Base-by-base conservation (phyloP, 345 rosid species). In the Eutrema heterophyllum region DNA sequence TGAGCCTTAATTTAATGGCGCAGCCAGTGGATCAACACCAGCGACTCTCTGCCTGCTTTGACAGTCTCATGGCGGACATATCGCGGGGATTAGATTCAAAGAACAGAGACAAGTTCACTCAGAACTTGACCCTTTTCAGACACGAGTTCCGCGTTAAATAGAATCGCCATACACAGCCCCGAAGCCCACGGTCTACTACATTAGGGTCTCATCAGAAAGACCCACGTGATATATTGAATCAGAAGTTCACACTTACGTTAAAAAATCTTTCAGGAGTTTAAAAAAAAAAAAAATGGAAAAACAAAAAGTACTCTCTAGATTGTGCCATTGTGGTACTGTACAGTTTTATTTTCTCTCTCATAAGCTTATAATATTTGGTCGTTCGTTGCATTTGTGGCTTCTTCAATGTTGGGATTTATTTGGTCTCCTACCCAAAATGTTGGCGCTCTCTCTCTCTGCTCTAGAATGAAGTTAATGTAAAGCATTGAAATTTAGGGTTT, bases 81-180 rank as follows among this genome's bases (percentile, higher is more conserved):
- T 87, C 83, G 9, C 86, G 97, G 68, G 83, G 96, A 57, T 69
- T 92, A 71, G 98, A 96, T 77, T 86, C 96, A 30, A 96, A 88
- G 87, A 96, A 96, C 88, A 86, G 94, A 79, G 99, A 96, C 81
- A 89, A 87, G 80, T 96, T 92, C 83, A 92, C 98, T 56, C 99
- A 96, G 82, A 92, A 89, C 75, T 78, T 96, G 68, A 89, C 88
- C 21, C 77, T 88, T 24, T 92, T 96, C 83, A 86, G 99, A 80
- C 84, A 87, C 16, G 99, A 96, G 77, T 92, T 92, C 72, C 97
- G 97, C 38, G 86, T 84, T 50, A 92, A 92, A 76, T 92, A 90
- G 64, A 51, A 65, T 30, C 33, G 8, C 60, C 40, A 18, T 50
- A 68, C 35, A 50, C 27, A 16, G 48, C 35, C 56, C 56, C 55